These are phyloP conservation scores for Cenchrus fungigraminus DNA, from an alignment of 176 grass and related monocot genomes.

Conservation along the genomic window DNA sequence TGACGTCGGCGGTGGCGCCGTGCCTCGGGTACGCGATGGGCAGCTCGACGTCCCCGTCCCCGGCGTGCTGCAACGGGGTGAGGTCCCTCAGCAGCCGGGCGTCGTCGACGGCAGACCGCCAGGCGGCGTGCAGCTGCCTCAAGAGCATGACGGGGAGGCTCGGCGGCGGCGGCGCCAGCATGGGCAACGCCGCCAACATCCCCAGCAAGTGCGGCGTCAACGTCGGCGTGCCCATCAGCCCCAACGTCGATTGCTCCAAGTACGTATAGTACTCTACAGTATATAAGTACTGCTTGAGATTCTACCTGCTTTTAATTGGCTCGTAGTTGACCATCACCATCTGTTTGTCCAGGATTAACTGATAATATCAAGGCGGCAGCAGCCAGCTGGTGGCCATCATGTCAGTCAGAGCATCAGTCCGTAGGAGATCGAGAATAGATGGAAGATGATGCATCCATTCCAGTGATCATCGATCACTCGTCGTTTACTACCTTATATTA, in stretches of 20 bases:
- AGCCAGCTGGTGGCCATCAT: too few species aligned
- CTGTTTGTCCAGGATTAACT: too few species aligned
- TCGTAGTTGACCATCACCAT: too few species aligned
- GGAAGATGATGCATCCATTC: too few species aligned
- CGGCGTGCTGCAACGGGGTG: conserved; percentile 50
- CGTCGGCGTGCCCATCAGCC: conserved; percentile 40
- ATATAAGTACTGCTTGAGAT: too few species aligned
- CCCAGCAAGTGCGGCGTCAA: conserved; percentile 38
- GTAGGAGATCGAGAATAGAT: too few species aligned
- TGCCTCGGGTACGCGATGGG: conserved; percentile 51
- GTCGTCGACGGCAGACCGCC: conserved; percentile 28
- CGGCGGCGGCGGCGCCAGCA: background rate
- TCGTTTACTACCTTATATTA: too few species aligned
- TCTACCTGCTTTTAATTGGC: too few species aligned
- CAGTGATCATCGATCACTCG: too few species aligned
- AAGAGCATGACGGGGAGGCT: conserved; percentile 26
- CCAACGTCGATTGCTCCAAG: conserved; percentile 16
- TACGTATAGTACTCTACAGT: background rate
- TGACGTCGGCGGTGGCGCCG: conserved; percentile 47
- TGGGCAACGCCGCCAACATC: conserved; percentile 34
- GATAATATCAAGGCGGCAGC: too few species aligned
- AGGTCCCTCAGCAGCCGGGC: conserved; percentile 42
- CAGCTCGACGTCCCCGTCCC: background rate
- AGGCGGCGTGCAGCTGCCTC: conserved; percentile 15
- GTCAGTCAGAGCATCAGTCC: too few species aligned